Evolutionary conservation across 78 protist genomes (phyloP), one percentile per base, ranked within the genome.

Genomic region (Capsaspora owczarzaki): DNA sequence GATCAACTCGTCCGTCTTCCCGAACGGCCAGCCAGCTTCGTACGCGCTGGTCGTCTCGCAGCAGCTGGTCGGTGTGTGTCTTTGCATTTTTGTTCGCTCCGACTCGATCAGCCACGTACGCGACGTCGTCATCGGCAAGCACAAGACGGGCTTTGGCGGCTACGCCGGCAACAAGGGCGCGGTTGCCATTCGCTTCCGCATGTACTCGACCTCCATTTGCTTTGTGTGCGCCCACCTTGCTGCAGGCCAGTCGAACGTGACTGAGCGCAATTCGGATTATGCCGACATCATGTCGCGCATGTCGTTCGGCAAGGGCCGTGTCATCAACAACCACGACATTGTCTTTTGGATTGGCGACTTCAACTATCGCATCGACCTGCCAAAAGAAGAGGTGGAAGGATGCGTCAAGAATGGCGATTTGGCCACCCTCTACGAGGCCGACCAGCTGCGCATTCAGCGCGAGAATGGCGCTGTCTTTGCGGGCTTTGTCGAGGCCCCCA

Each of bases 291-390:
- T 81, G 0, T 31, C 63, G 33, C 44, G 43, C 20, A 25, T 86
- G 44, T 43, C 53, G 46, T 82, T 82, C 40, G 69, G 61, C 63
- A 66, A 61, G 43, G 69, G 31, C 27, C 79, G 43, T 40, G 76
- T 43, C 38, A 79, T 87, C n/a, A 74, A 33, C 51, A 82, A 76
- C 27, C 91, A 90, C 71, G 90, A 88, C 78, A 63, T 63, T 60
- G 72, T 93, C 19, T 86, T 94, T 76, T 94, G 95, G 95, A 33
- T 94, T 29, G 97, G 97, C 49, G 97, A 94, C 81, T 81, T 94
- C 79, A 94, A 94, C 79, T 94, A 91, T 83, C 84, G 97, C 66
- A 69, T 94, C 77, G 87, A 84, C 35, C 33, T 80, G 44, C 82
- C 91, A 16, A 51, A 16, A 6, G 80, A 74, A 31, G 76, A 42